A percentile compares a stretch with the other conserved stretches of the same genome.
phyloP scores from a whole-genome alignment of 441 rosid genomes.

The Eruca vesicaria region DNA sequence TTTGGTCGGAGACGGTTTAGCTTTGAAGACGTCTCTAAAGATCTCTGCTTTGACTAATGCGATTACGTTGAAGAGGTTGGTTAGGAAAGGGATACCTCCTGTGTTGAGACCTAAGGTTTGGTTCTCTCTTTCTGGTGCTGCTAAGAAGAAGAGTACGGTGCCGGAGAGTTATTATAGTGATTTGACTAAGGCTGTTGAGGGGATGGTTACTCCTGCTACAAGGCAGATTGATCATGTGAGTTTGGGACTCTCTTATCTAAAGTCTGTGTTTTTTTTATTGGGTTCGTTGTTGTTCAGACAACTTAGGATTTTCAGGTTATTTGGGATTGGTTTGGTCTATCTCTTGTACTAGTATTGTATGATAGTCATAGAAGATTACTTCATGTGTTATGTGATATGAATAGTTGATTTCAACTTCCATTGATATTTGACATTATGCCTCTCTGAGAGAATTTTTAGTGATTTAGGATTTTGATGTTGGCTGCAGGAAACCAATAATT shows the following conservation, averaged over 20 bases:
- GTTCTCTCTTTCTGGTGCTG: slow-evolving; percentile 98
- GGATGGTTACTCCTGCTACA: slow-evolving; percentile 89
- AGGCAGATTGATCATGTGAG: slow-evolving; percentile 96
- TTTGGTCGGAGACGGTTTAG: slow-evolving; percentile 62
- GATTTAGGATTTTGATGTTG: neutral
- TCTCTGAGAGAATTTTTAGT: neutral
- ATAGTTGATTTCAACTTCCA: neutral
- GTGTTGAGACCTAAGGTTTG: slow-evolving; percentile 94
- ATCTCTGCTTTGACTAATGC: slow-evolving; percentile 79
- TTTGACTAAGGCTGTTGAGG: slow-evolving; percentile 84
- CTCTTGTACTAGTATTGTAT: neutral
- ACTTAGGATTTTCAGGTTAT: neutral
- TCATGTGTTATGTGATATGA: neutral
- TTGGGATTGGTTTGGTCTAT: neutral
- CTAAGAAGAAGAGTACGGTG: slow-evolving; percentile 96
- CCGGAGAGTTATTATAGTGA: slow-evolving; percentile 95
- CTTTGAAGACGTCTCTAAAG: slow-evolving; percentile 81
- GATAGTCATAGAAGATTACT: slow-evolving; percentile 3
- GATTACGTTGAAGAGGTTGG: slow-evolving; percentile 76
- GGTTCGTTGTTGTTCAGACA: neutral
- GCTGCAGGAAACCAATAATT: neutral
- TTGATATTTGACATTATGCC: neutral
- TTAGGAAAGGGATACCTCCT: slow-evolving; percentile 96
- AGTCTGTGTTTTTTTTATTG: neutral
- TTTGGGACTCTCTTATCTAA: neutral